Evolutionary conservation across 148 eudicot species (phyloP).

Genomic region (Diospyros lotus): DNA sequence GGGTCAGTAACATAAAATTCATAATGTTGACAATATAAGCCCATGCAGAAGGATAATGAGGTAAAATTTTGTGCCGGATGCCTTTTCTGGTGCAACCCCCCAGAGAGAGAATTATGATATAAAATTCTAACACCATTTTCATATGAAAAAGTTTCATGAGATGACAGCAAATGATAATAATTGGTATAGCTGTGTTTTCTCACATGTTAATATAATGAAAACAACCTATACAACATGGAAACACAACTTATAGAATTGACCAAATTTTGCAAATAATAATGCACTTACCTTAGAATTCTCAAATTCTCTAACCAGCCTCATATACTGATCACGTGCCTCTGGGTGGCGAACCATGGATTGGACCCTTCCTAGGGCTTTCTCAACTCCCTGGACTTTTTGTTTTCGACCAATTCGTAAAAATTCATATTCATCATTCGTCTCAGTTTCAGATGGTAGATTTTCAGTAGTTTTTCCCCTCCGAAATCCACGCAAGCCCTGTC

Average conservation of each 20-base stretch:
- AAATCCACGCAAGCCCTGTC: slow-evolving; percentile 64
- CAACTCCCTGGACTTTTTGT: slow-evolving; percentile 47
- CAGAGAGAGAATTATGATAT: too few species aligned
- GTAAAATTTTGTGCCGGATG: too few species aligned
- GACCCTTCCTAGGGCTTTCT: slow-evolving; percentile 59
- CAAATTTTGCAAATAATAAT: not conserved
- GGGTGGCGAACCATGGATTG: slow-evolving; percentile 65
- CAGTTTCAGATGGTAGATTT: slow-evolving; percentile 16
- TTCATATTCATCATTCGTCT: slow-evolving; percentile 56
- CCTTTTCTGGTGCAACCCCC: too few species aligned
- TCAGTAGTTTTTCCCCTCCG: slow-evolving; percentile 32
- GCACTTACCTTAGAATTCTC: slow-evolving; percentile 14
- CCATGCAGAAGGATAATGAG: too few species aligned
- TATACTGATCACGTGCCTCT: slow-evolving; percentile 56
- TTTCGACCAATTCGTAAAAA: slow-evolving; percentile 53
- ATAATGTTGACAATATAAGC: too few species aligned
- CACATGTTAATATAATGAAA: too few species aligned
- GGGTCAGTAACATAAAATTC: too few species aligned
- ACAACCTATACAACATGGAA: too few species aligned
- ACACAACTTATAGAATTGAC: not conserved
- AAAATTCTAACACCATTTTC: too few species aligned
- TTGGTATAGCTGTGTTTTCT: too few species aligned
- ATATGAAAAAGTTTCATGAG: too few species aligned
- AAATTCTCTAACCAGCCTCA: slow-evolving; percentile 36
- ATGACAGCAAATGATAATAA: too few species aligned